Evolutionary conservation across 257 asterid species (phyloP).

Genomic region (Nicotiana tomentosiformis): DNA sequence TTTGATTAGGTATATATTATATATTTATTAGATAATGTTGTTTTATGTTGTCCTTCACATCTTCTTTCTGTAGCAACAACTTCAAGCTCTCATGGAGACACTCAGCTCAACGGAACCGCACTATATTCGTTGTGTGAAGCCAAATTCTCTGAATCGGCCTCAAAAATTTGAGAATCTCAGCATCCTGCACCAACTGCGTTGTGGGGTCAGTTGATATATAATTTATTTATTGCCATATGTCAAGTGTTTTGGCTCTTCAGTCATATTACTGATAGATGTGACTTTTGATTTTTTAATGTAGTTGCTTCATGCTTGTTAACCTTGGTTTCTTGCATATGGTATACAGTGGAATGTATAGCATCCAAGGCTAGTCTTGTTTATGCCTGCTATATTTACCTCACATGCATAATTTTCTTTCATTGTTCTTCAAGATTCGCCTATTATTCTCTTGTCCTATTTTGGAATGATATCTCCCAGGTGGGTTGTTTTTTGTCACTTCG

Average conservation of each 20-base stretch:
- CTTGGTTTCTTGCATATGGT: constrained; percentile 3
- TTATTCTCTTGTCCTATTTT: not conserved
- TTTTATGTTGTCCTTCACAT: not conserved
- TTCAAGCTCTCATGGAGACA: constrained; percentile 97
- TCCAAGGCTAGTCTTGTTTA: not conserved
- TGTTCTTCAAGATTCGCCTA: not conserved
- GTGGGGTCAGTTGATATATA: constrained; percentile 75
- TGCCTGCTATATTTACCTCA: not conserved
- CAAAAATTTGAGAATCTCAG: constrained; percentile 84
- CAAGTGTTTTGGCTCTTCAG: not conserved
- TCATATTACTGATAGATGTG: not conserved
- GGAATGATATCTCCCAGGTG: not conserved
- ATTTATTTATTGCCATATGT: not conserved
- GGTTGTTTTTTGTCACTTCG: not conserved
- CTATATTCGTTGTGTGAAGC: constrained; percentile 95
- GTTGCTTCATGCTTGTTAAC: not conserved
- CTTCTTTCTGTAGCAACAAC: constrained; percentile 80
- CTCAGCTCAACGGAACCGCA: constrained; percentile 99
- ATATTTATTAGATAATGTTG: not conserved
- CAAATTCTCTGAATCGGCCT: constrained; percentile 84
- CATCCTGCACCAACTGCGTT: constrained; percentile 96
- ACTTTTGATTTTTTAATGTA: not conserved
- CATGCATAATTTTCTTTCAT: not conserved
- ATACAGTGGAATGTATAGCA: not conserved
- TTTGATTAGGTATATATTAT: not conserved